phyloP scores from a whole-genome alignment of 2,329 filamentous ascomycete genomes.

The Gaeumannomyces sp. region DNA sequence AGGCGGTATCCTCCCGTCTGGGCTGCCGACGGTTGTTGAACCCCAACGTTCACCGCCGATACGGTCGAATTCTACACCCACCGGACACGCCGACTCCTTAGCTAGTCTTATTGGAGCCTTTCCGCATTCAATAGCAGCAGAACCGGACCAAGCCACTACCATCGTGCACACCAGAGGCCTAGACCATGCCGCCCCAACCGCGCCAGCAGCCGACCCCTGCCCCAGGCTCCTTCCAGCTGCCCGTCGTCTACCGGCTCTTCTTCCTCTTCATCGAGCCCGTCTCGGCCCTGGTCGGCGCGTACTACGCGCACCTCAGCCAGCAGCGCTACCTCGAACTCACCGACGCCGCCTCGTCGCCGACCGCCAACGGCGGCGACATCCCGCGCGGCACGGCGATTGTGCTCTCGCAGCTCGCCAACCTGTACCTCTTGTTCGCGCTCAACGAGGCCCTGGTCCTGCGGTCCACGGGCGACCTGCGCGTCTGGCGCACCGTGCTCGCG shows the following conservation, averaged over 20 bases:
- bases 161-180: no score
- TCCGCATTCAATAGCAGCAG: no score
- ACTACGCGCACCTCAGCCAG: slow-evolving; percentile 43
- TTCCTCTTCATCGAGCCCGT: slow-evolving; percentile 67
- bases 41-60: no score
- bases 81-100: no score
- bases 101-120: no score
- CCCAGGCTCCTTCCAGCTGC: slow-evolving; percentile 38
- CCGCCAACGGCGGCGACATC: slow-evolving; percentile 27
- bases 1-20: no score
- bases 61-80: no score
- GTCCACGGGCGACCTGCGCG: slow-evolving; percentile 57
- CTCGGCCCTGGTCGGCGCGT: slow-evolving; percentile 47
- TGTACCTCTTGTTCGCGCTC: slow-evolving; percentile 71
- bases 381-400: slow-evolving; percentile 59
- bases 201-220: neutral
- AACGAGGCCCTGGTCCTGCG: slow-evolving; percentile 73
- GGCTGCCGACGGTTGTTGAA: no score
- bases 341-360: slow-evolving; percentile 44
- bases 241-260: slow-evolving; percentile 60
- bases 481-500: slow-evolving; percentile 64
- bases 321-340: slow-evolving; percentile 58
- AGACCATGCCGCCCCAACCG: neutral
- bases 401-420: slow-evolving; percentile 68
- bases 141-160: no score